A percentile compares a stretch with the other conserved stretches of the same genome.
Conservation (phyloP, 2,329 filamentous ascomycete genomes). For the Grosmannia clavigera region DNA sequence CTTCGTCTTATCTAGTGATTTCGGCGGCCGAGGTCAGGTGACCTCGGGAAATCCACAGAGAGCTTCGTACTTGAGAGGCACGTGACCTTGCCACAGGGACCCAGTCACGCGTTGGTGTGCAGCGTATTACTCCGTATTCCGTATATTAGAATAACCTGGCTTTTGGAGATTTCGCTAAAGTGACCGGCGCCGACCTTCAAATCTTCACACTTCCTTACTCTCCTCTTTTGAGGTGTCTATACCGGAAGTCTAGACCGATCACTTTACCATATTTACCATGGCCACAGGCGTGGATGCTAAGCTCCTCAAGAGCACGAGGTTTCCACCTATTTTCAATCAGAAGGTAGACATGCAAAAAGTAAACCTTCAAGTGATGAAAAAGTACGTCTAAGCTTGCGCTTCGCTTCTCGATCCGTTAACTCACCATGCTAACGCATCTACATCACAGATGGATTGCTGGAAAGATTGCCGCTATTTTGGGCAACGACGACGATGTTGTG, state of each 20-base stretch:
- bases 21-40: no score
- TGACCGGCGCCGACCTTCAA: background rate
- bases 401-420: background rate
- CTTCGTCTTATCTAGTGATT: no score
- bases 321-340: slow-evolving; percentile 81
- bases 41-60: no score
- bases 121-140: background rate
- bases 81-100: background rate
- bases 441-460: slow-evolving; percentile 74
- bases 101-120: background rate
- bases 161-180: background rate
- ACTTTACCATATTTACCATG: slow-evolving; percentile 34
- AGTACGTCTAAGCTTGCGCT: slow-evolving; percentile 34
- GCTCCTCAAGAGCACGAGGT: slow-evolving; percentile 82
- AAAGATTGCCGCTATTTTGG: slow-evolving; percentile 75
- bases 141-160: background rate
- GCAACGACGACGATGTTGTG: slow-evolving; percentile 91
- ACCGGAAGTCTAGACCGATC: background rate
- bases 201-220: background rate
- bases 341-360: slow-evolving; percentile 98
- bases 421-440: background rate
- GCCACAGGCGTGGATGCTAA: slow-evolving; percentile 79
- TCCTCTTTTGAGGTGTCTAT: background rate
- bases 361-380: slow-evolving; percentile 96
- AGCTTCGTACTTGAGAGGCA: background rate